Percentiles rank a stretch among this genome's conserved stretches.
These are phyloP conservation scores for Scedosporium apiospermum DNA, from an alignment of 2,329 filamentous ascomycete genomes.

Conservation along the genomic window DNA sequence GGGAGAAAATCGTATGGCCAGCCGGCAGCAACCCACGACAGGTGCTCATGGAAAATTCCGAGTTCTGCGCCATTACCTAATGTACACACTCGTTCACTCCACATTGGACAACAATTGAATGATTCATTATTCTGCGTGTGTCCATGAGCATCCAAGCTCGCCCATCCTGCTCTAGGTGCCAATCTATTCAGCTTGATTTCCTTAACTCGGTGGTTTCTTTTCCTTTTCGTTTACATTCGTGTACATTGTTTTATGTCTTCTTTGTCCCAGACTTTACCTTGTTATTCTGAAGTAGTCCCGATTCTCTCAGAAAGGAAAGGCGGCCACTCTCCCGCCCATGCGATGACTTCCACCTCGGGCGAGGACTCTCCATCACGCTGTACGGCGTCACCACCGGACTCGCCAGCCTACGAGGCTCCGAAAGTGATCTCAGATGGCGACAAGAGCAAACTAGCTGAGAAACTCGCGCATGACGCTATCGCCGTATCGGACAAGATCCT, in stretches of 20 bases:
- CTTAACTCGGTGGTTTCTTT: too few relatives aligned
- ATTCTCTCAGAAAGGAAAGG: background rate
- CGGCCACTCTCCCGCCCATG: background rate
- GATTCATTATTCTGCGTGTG: too few relatives aligned
- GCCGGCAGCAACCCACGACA: too few relatives aligned
- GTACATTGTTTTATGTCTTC: background rate
- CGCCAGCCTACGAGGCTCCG: background rate
- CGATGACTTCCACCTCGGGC: background rate
- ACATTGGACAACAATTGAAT: too few relatives aligned
- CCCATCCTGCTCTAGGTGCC: too few relatives aligned
- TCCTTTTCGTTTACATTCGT: background rate
- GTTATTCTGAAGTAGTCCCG: too few relatives aligned
- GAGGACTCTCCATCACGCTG: background rate
- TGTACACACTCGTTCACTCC: too few relatives aligned
- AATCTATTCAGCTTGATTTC: too few relatives aligned
- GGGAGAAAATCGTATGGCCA: too few relatives aligned
- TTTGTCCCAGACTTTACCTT: background rate
- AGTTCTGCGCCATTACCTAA: too few relatives aligned
- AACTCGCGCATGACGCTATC: constrained; percentile 2
- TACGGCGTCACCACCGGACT: background rate
- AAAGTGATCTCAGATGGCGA: background rate
- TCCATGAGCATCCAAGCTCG: too few relatives aligned
- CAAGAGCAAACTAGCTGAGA: background rate
- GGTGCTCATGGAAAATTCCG: too few relatives aligned
- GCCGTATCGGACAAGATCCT: constrained; percentile 2